A percentile compares a stretch with the other conserved stretches of the same genome.
phyloP scores from a whole-genome alignment of 2,329 filamentous ascomycete genomes.

The Epichloe amarillans region DNA sequence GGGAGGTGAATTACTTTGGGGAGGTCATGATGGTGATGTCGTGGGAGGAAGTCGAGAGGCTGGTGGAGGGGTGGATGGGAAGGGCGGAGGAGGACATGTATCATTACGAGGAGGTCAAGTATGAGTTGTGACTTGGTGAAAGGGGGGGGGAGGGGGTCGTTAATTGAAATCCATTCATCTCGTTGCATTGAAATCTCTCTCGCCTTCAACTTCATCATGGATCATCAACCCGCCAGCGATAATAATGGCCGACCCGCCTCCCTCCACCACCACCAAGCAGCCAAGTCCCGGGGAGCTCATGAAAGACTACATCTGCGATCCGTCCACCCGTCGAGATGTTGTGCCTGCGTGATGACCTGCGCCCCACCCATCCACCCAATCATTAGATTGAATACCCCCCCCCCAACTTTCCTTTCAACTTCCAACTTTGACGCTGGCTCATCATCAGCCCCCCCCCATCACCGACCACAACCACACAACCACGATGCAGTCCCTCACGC shows the following conservation, averaged over 20 bases:
- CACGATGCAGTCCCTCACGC: slow-evolving; percentile 16
- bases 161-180: too few relatives aligned
- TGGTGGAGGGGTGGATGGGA: slow-evolving; percentile 13
- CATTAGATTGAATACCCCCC: not conserved
- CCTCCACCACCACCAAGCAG: too few relatives aligned
- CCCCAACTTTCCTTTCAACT: not conserved
- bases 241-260: too few relatives aligned
- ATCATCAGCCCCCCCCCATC: not conserved
- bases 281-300: too few relatives aligned
- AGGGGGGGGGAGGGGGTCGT: too few relatives aligned
- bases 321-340: slow-evolving; percentile 1
- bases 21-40: slow-evolving; percentile 39
- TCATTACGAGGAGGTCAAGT: slow-evolving; percentile 12
- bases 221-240: not conserved
- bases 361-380: not conserved
- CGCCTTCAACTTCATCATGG: not conserved
- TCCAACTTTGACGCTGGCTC: too few relatives aligned
- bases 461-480: not conserved
- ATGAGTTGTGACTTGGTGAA: not conserved
- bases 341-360: too few relatives aligned
- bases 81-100: slow-evolving; percentile 7
- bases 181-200: too few relatives aligned
- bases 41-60: slow-evolving; percentile 15
- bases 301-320: not conserved
- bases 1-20: slow-evolving; percentile 46